A percentile compares a stretch with the other conserved stretches of the same genome.
Evolutionary conservation across 1,284 basidiomycete genomes (phyloP).

Genomic region (Sporisorium scitamineum): DNA sequence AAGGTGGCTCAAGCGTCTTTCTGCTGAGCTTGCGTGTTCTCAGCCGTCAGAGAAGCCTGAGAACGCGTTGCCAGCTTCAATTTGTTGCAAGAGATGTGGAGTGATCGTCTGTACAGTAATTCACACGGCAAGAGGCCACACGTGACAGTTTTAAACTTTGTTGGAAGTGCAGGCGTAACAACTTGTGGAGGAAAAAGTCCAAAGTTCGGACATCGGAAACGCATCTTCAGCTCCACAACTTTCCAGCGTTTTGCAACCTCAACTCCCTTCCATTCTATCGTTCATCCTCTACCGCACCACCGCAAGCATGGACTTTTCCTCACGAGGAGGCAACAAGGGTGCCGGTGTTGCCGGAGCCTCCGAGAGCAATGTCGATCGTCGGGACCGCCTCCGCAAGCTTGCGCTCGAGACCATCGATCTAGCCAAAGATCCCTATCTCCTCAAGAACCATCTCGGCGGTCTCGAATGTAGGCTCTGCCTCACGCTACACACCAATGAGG

Average conservation of each 20-base stretch:
- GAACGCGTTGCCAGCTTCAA: conserved; percentile 22
- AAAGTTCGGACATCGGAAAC: conserved; percentile 27
- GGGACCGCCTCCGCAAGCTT: conserved; percentile 93
- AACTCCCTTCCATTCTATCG: background rate
- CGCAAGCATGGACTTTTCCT: conserved; percentile 66
- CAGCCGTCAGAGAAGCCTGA: background rate
- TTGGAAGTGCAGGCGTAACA: background rate
- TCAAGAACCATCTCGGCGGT: conserved; percentile 95
- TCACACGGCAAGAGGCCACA: background rate
- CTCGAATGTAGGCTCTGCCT: conserved; percentile 98
- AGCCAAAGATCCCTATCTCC: conserved; percentile 89
- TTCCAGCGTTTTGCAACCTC: background rate
- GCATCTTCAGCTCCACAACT: conserved; percentile 10
- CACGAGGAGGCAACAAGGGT: conserved; percentile 69
- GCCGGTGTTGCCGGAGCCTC: conserved; percentile 78
- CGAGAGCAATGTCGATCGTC: conserved; percentile 93
- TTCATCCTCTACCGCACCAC: background rate
- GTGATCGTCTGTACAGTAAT: conserved; percentile 46
- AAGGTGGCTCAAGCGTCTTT: conserved; percentile 39
- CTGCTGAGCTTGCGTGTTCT: conserved; percentile 41
- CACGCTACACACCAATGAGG: conserved; percentile 98
- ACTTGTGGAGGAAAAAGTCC: background rate
- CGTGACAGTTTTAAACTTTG: background rate
- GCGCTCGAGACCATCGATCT: conserved; percentile 71
- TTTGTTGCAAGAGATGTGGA: conserved; percentile 26